phyloP scores from a whole-genome alignment of 768 basidiomycete genomes.

The Scleroderma bovista region DNA sequence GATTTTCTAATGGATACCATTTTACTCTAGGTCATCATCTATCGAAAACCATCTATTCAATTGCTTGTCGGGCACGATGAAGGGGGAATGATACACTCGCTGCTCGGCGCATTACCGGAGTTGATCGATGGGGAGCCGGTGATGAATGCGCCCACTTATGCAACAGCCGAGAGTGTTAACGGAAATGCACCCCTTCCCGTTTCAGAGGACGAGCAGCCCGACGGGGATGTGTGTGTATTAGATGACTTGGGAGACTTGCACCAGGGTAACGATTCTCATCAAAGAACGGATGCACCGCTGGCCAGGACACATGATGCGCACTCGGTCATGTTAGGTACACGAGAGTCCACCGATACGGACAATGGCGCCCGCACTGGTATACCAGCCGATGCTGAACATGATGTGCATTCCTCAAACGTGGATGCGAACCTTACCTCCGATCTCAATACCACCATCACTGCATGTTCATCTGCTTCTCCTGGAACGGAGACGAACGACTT shows the following conservation, averaged over 20 bases:
- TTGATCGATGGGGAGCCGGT: slow-evolving; percentile 25
- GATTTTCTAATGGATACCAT: background rate
- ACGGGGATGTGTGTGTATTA: background rate
- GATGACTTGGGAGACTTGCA: background rate
- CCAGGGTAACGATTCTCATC: background rate
- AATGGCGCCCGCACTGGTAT: too few species aligned
- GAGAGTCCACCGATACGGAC: background rate
- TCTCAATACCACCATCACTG: too few species aligned
- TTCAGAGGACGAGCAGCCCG: background rate
- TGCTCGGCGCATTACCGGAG: slow-evolving; percentile 62
- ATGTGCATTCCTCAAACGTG: too few species aligned
- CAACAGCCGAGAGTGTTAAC: background rate
- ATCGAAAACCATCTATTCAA: slow-evolving; percentile 63
- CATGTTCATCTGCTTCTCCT: too few species aligned
- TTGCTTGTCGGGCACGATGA: slow-evolving; percentile 63
- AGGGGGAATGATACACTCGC: slow-evolving; percentile 77
- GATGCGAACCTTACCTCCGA: too few species aligned
- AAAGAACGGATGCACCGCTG: background rate
- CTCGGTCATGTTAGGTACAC: background rate
- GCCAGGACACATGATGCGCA: background rate
- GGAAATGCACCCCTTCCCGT: background rate
- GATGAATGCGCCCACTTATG: background rate
- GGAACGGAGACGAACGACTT: too few species aligned
- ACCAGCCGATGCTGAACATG: too few species aligned
- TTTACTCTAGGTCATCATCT: slow-evolving; percentile 56